Conservation (phyloP, 1,139 yeast genomes). For the Zygosaccharomyces sapae region DNA sequence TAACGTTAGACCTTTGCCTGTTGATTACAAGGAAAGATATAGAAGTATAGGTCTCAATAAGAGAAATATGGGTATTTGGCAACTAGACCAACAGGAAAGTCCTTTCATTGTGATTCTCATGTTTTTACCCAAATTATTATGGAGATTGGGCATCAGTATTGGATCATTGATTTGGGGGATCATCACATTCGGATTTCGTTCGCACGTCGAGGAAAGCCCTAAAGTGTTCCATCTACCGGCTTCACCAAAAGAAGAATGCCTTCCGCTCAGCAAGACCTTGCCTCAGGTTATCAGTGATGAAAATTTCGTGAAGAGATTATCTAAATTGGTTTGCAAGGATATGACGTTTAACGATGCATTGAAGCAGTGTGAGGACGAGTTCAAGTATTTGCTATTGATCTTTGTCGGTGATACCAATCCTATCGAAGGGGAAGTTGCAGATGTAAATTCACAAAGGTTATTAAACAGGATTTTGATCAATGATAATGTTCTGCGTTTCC, state of each 20-base stretch:
- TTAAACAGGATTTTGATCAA: slow-evolving; percentile 32
- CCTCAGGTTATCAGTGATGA: slow-evolving; percentile 12
- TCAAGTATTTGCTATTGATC: slow-evolving; percentile 33
- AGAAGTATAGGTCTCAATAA: slow-evolving; percentile 26
- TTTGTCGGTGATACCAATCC: slow-evolving; percentile 30
- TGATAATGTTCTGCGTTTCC: slow-evolving; percentile 22
- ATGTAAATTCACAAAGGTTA: slow-evolving; percentile 29
- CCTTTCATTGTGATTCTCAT: slow-evolving; percentile 25
- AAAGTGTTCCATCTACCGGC: slow-evolving; percentile 21
- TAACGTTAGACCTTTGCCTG: slow-evolving; percentile 34
- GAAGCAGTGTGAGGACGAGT: slow-evolving; percentile 31
- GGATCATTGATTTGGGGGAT: slow-evolving; percentile 24
- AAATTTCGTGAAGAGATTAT: slow-evolving; percentile 6
- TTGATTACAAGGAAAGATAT: slow-evolving; percentile 27
- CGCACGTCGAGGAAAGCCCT: slow-evolving; percentile 9
- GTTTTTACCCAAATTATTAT: slow-evolving; percentile 27
- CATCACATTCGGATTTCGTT: slow-evolving; percentile 24
- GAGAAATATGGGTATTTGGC: slow-evolving; percentile 12
- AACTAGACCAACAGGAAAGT: slow-evolving; percentile 11
- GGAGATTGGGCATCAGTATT: slow-evolving; percentile 23
- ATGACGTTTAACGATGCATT: slow-evolving; percentile 35
- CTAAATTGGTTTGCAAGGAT: slow-evolving; percentile 5
- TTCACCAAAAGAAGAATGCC: slow-evolving; percentile 15
- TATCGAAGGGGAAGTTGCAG: slow-evolving; percentile 14
- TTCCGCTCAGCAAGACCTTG: slow-evolving; percentile 7